Base-by-base conservation (phyloP, 495 filamentous ascomycete genomes). In the Penicillium macrosclerotiorum region DNA sequence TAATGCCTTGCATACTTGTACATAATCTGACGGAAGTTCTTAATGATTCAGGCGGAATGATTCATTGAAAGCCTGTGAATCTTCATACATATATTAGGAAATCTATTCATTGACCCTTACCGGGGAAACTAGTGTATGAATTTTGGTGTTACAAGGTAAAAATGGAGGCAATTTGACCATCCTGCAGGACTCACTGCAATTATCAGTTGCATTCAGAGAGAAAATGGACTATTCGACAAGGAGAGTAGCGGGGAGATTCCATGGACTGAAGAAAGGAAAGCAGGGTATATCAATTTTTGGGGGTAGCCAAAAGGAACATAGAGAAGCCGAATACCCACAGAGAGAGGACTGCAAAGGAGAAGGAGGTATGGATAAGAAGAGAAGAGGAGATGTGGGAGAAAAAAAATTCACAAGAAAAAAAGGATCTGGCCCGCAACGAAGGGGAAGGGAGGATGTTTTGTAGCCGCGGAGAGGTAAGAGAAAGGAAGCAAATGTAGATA, bases 231-330 rank as follows among this genome's bases (percentile, higher is more conserved):
- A 27, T 35, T 44, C 31, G 22, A 36, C 42, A 5, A 3, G 16
- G 14, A 14, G 1, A 26, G 25, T 22, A 25, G 6, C 12, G 23
- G 27, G 30, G n/a, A 42, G 11, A 42, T 9, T 34, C 1, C 14
- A 30, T 22, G 2, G 18, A 38, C 14, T 17, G 20, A 14, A 8
- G 30, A 46, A 31, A 39, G 31, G 19, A 32, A 51, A 47, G 34
- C 32, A 32, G 54, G 57, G 57, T 57, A 57, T 60, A 57, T 54
- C 44, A 54, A 46, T 57, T 47, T 57, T 45, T 18, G 14, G 26
- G 37, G 36, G 29, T 19, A 45, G 9, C 26, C 9, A 34, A 16
- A 39, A 13, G 26, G 39, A 37, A 29, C 18, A 49, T 14, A 32
- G 34, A 42, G 36, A 46, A 43, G 20, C 36, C 45, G 42, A 51